Conservation (phyloP, 2,329 filamentous ascomycete species). For the Trichophyton equinum region DNA sequence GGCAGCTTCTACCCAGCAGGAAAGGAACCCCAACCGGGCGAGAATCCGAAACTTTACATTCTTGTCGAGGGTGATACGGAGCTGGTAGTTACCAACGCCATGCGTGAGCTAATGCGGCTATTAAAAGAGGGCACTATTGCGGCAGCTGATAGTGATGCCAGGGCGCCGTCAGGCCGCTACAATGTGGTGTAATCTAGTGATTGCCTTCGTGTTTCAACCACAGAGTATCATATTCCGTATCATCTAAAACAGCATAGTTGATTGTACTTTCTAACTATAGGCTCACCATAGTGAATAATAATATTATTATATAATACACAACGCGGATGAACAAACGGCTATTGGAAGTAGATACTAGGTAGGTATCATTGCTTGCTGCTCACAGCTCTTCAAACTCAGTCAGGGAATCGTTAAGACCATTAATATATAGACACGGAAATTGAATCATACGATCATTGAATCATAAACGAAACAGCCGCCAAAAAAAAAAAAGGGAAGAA, state of each 20-base stretch:
- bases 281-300: too few species aligned
- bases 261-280: not conserved
- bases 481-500: not conserved
- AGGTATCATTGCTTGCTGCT: too few species aligned
- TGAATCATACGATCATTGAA: not conserved
- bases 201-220: not conserved
- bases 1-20: slow-evolving; percentile 76
- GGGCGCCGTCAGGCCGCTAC: slow-evolving; percentile 72
- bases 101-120: slow-evolving; percentile 77
- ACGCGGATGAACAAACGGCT: too few species aligned
- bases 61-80: slow-evolving; percentile 96
- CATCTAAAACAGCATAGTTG: not conserved
- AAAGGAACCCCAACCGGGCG: slow-evolving; percentile 62
- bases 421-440: not conserved
- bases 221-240: not conserved
- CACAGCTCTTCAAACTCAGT: too few species aligned
- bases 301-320: too few species aligned
- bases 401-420: too few species aligned
- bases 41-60: slow-evolving; percentile 91
- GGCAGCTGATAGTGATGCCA: slow-evolving; percentile 71
- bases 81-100: slow-evolving; percentile 75
- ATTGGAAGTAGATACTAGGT: too few species aligned
- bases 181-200: slow-evolving; percentile 54
- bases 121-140: slow-evolving; percentile 83
- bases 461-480: not conserved